phyloP scores from a whole-genome alignment of 73 alveolate species.

The Paramecium primaurelia region DNA sequence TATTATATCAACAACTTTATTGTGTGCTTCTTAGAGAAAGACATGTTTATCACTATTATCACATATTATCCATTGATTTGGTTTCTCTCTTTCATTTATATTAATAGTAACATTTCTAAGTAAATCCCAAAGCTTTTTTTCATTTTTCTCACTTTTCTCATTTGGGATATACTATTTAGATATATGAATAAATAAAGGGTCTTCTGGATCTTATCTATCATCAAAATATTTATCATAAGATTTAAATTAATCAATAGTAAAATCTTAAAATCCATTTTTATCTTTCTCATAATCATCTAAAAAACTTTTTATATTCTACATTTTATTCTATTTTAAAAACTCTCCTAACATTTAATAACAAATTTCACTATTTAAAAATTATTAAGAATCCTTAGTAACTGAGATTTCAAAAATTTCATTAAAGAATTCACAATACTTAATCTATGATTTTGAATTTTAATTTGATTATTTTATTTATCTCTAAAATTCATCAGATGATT shows the following conservation, averaged over 20 bases:
- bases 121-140: not conserved
- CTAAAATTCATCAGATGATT: not conserved
- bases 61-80: not conserved
- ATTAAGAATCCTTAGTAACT: not conserved
- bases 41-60: not conserved
- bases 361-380: not conserved
- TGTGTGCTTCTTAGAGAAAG: not conserved
- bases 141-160: not conserved
- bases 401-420: not conserved
- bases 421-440: not conserved
- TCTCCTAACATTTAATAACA: not conserved
- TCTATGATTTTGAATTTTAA: not conserved
- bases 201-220: not conserved
- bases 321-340: not conserved
- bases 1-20: conserved; percentile 1
- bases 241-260: not conserved
- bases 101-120: not conserved
- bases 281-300: conserved; percentile 5
- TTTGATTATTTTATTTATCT: not conserved
- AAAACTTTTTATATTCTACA: not conserved
- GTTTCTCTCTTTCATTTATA: not conserved
- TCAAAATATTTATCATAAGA: conserved; percentile 21
- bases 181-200: not conserved
- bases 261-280: conserved; percentile 22
- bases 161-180: not conserved